Percentiles rank a stretch among this genome's conserved stretches.
Conservation (phyloP, 169 alveolate genomes). For the Perkinsus chesapeaki region DNA sequence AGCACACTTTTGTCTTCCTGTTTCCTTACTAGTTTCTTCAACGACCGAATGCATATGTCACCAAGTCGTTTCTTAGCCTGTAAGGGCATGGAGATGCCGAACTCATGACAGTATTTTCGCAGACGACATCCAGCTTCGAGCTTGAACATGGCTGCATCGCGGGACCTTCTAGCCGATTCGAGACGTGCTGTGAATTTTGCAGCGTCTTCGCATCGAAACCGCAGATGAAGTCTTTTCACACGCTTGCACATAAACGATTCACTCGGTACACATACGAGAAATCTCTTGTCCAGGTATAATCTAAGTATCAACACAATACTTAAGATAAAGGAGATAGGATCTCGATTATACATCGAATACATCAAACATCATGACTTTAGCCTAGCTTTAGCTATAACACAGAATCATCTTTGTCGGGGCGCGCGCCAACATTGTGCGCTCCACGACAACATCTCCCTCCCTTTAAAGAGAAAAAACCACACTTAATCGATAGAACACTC, state of each 20-base stretch:
- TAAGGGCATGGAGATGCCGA: background rate
- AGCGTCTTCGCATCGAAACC: background rate
- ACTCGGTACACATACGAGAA: background rate
- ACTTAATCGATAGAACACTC: background rate
- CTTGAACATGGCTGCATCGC: background rate
- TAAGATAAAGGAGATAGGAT: no score
- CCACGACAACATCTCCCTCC: background rate
- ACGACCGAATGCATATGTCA: background rate
- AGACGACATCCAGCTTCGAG: background rate
- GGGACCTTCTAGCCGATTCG: background rate
- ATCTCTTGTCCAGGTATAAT: background rate
- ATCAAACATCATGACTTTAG: background rate
- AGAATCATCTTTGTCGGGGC: background rate
- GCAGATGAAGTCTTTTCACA: background rate
- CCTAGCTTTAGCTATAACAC: background rate
- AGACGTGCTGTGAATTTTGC: background rate
- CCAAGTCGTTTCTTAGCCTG: background rate
- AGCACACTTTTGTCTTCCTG: background rate
- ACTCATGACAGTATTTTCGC: background rate
- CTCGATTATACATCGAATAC: background rate
- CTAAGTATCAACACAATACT: no score
- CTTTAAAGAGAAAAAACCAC: background rate
- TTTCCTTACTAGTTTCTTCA: background rate
- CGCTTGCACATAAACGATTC: background rate
- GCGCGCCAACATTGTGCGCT: background rate